These are phyloP conservation scores for Phylloporus sp. DNA, from an alignment of 768 basidiomycete species.

Conservation along the genomic window DNA sequence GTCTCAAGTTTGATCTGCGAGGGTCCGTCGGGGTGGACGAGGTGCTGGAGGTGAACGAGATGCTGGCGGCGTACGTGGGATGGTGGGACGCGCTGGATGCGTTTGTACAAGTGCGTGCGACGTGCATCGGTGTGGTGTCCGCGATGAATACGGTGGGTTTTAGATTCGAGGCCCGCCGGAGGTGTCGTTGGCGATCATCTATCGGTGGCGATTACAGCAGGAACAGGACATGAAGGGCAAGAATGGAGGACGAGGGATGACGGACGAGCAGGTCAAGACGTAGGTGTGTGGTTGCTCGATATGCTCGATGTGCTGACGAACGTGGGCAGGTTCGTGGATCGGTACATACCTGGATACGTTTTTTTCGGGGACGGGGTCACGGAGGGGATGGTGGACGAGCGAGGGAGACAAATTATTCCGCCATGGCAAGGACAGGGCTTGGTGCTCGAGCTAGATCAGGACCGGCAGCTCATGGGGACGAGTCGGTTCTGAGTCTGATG, in stretches of 20 bases:
- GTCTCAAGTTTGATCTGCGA: conserved; percentile 27
- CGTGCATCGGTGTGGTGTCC: background rate
- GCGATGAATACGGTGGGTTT: background rate
- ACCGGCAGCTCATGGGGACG: conserved; percentile 42
- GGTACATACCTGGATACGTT: conserved; percentile 92
- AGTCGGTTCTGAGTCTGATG: conserved; percentile 39
- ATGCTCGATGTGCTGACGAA: background rate
- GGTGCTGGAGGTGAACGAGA: conserved; percentile 58
- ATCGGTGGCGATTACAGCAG: conserved; percentile 86
- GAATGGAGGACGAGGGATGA: conserved; percentile 88
- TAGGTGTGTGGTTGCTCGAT: conserved; percentile 16
- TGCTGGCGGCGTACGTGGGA: conserved; percentile 51
- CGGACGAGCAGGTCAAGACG: conserved; percentile 68
- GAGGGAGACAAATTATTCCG: conserved; percentile 12
- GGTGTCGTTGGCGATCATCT: conserved; percentile 52
- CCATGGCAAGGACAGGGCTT: conserved; percentile 49
- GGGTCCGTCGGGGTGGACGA: conserved; percentile 44
- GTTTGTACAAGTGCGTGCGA: conserved; percentile 57
- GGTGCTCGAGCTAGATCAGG: conserved; percentile 49
- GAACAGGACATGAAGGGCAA: conserved; percentile 82
- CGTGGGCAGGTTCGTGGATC: conserved; percentile 68
- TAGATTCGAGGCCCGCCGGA: conserved; percentile 37
- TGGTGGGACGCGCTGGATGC: conserved; percentile 71
- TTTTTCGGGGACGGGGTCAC: conserved; percentile 67
- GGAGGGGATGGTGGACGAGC: conserved; percentile 27